These are phyloP conservation scores for Phytopythium montanum DNA, from an alignment of 352 stramenopile species.

Conservation along the genomic window DNA sequence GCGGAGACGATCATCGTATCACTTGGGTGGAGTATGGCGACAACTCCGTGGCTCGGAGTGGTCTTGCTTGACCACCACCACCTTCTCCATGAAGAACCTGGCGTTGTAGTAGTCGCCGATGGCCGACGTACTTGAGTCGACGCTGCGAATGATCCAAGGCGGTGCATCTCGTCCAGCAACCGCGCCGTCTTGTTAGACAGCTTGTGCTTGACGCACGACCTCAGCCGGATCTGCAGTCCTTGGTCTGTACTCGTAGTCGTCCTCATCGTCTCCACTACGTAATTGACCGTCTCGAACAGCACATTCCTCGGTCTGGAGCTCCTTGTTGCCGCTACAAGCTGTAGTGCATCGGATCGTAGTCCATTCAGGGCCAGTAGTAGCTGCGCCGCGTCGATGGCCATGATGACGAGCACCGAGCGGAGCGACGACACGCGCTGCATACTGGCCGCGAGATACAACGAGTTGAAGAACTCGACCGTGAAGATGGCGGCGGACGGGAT, in stretches of 20 bases:
- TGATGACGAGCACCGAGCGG: slow-evolving; percentile 1
- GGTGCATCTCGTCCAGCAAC: no score
- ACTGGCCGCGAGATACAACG: slow-evolving; percentile 21
- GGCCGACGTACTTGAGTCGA: no score
- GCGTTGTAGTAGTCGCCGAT: no score
- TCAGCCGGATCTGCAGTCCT: background rate
- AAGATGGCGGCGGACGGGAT: slow-evolving; percentile 23
- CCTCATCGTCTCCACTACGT: no score
- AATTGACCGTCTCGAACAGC: background rate
- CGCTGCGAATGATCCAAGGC: no score
- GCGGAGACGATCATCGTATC: no score
- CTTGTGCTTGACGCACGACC: background rate
- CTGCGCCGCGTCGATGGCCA: slow-evolving; percentile 5
- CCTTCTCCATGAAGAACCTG: no score
- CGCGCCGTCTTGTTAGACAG: background rate
- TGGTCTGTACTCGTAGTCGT: background rate
- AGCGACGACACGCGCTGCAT: slow-evolving; percentile 25
- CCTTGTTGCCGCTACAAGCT: background rate
- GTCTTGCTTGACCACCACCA: no score
- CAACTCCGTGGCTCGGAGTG: no score
- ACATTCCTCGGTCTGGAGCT: no score
- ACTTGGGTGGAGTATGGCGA: no score
- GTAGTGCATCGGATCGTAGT: background rate
- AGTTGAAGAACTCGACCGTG: slow-evolving; percentile 26
- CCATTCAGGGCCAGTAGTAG: background rate